These are phyloP conservation scores for Nigrograna mackinnonii DNA, from an alignment of 2,329 filamentous ascomycete species.

Conservation along the genomic window DNA sequence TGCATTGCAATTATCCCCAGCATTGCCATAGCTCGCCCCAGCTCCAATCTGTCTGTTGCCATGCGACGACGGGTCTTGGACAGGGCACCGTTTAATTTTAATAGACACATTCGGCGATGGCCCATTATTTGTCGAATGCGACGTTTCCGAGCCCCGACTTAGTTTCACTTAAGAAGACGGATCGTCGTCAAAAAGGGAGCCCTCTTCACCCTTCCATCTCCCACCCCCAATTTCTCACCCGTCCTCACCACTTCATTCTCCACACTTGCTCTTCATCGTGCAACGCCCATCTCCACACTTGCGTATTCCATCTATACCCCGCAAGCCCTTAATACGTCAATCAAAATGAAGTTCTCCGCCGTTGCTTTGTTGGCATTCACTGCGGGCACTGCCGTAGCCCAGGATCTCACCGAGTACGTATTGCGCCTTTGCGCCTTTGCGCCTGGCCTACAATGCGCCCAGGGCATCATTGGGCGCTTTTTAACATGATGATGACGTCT, in stretches of 20 bases:
- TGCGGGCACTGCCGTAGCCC: conserved; percentile 27
- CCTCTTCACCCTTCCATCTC: conserved; percentile 4
- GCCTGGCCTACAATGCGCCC: not conserved
- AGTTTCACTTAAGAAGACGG: conserved; percentile 2
- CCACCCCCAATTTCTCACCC: conserved; percentile 1
- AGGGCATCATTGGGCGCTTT: not conserved
- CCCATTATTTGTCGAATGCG: conserved; percentile 2
- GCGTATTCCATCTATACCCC: conserved; percentile 9
- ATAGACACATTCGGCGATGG: not conserved
- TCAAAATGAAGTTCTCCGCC: conserved; percentile 34
- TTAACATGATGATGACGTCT: conserved; percentile 1
- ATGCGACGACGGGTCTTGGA: too few relatives aligned
- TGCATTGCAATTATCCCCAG: too few relatives aligned
- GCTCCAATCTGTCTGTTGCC: too few relatives aligned
- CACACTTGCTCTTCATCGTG: conserved; percentile 5
- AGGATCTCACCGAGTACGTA: not conserved
- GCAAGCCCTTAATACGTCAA: conserved; percentile 5
- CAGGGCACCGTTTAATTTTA: not conserved
- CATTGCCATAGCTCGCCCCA: too few relatives aligned
- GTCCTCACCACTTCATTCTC: conserved; percentile 2
- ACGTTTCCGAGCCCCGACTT: conserved; percentile 4
- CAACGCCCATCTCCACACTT: conserved; percentile 26
- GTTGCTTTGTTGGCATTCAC: conserved; percentile 30
- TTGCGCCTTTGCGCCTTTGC: not conserved
- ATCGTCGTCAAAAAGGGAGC: conserved; percentile 2